Conservation (phyloP, 176 grass and related monocot genomes). For the Alopecurus myosuroides region DNA sequence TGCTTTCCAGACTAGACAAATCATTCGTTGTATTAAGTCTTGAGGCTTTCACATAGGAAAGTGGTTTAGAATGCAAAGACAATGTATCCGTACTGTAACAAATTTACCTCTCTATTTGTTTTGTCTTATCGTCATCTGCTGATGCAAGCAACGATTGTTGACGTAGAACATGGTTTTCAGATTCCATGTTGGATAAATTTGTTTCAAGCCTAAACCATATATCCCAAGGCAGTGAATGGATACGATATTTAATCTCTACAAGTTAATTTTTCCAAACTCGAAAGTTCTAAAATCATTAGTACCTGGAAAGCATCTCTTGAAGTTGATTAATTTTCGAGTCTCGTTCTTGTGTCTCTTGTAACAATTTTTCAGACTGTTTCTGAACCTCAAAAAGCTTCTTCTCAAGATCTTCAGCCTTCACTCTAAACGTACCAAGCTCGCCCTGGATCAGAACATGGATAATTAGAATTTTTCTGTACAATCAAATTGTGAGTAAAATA, state of each 20-base stretch:
- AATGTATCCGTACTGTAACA: not conserved
- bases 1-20: slow-evolving; percentile 55
- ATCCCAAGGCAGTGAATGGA: slow-evolving; percentile 8
- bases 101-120: slow-evolving; percentile 65
- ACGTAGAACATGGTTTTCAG: slow-evolving; percentile 76
- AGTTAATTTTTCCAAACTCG: not conserved
- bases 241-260: not conserved
- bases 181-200: slow-evolving; percentile 70
- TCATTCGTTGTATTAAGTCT: not conserved
- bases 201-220: slow-evolving; percentile 60
- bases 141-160: slow-evolving; percentile 70
- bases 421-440: slow-evolving; percentile 58
- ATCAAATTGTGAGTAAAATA: slow-evolving; percentile 15
- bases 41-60: not conserved
- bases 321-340: slow-evolving; percentile 57
- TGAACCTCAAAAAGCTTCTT: slow-evolving; percentile 53
- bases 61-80: not conserved
- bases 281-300: slow-evolving; percentile 15
- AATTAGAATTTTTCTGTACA: not conserved
- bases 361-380: slow-evolving; percentile 46
- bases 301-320: slow-evolving; percentile 73
- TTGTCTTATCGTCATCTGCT: slow-evolving; percentile 63
- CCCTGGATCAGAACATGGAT: slow-evolving; percentile 36
- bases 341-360: slow-evolving; percentile 53
- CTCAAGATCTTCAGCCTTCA: slow-evolving; percentile 82